phyloP scores from a whole-genome alignment of 805 yeast species.

The Wickerhamomyces chaumierensis region DNA sequence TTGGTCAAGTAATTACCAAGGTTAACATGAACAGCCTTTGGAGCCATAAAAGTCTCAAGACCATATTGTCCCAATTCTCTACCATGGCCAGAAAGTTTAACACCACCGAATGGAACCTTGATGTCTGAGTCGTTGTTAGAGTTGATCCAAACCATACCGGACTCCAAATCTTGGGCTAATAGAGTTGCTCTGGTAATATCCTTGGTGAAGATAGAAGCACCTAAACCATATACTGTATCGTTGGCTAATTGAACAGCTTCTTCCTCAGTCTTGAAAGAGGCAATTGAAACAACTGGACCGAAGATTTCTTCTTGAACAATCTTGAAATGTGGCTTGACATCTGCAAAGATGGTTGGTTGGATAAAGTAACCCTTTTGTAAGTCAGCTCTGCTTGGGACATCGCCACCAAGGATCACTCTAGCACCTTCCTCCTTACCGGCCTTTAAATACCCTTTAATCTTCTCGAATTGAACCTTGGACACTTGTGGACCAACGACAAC shows the following conservation, averaged over 20 bases:
- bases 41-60: conserved; percentile 48
- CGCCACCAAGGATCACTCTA: conserved; percentile 34
- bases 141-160: conserved; percentile 48
- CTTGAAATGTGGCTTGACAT: conserved; percentile 27
- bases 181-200: conserved; percentile 27
- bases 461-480: conserved; percentile 36
- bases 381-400: conserved; percentile 18
- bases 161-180: conserved; percentile 29
- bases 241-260: conserved; percentile 34
- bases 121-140: conserved; percentile 45
- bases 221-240: conserved; percentile 33
- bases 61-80: conserved; percentile 62
- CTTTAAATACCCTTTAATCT: conserved; percentile 32
- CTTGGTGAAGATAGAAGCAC: conserved; percentile 33
- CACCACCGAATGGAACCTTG: conserved; percentile 60
- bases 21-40: conserved; percentile 64
- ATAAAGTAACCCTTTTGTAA: conserved; percentile 25
- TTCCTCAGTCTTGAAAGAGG: conserved; percentile 30
- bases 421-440: conserved; percentile 46
- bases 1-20: conserved; percentile 25
- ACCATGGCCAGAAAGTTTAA: conserved; percentile 55
- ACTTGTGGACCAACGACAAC: conserved; percentile 45
- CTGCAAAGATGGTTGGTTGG: conserved; percentile 37
- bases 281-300: conserved; percentile 39
- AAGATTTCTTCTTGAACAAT: conserved; percentile 38